These are phyloP conservation scores for Thelephora ganbajun DNA, from an alignment of 768 basidiomycete genomes.

Conservation along the genomic window DNA sequence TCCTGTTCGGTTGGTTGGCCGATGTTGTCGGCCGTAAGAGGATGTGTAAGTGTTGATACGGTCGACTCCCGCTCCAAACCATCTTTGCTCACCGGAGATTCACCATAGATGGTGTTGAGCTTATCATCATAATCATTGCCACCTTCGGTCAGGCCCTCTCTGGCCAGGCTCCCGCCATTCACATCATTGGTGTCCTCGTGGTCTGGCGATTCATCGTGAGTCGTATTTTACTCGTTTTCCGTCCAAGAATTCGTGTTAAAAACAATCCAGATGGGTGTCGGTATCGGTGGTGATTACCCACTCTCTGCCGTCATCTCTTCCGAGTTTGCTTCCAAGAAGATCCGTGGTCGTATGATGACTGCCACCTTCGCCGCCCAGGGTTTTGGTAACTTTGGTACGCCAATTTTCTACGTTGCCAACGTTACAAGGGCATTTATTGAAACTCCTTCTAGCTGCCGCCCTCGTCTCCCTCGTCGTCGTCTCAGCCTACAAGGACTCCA, in stretches of 20 bases:
- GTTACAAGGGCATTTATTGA: background rate
- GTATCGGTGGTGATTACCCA: conserved; percentile 36
- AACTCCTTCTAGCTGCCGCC: conserved; percentile 40
- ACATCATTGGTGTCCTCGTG: conserved; percentile 28
- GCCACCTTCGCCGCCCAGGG: conserved; percentile 33
- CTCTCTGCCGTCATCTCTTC: conserved; percentile 32
- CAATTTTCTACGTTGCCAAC: background rate
- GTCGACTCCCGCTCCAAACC: background rate
- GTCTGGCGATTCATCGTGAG: conserved; percentile 32
- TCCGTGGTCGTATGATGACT: conserved; percentile 34
- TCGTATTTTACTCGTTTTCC: background rate
- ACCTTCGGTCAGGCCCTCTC: conserved; percentile 26
- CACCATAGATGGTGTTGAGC: conserved; percentile 29
- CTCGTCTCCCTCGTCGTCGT: conserved; percentile 57
- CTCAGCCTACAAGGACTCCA: conserved; percentile 50
- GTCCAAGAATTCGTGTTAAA: background rate
- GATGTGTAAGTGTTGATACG: conserved; percentile 17
- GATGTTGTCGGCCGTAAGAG: conserved; percentile 28
- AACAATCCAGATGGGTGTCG: conserved; percentile 18
- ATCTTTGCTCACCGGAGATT: background rate
- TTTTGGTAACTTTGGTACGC: conserved; percentile 26
- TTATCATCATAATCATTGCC: conserved; percentile 23
- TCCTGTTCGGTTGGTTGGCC: conserved; percentile 32
- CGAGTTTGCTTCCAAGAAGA: conserved; percentile 32
- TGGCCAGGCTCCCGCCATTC: conserved; percentile 22